phyloP scores from a whole-genome alignment of 495 filamentous ascomycete genomes.

The Penicillium samsonianum region DNA sequence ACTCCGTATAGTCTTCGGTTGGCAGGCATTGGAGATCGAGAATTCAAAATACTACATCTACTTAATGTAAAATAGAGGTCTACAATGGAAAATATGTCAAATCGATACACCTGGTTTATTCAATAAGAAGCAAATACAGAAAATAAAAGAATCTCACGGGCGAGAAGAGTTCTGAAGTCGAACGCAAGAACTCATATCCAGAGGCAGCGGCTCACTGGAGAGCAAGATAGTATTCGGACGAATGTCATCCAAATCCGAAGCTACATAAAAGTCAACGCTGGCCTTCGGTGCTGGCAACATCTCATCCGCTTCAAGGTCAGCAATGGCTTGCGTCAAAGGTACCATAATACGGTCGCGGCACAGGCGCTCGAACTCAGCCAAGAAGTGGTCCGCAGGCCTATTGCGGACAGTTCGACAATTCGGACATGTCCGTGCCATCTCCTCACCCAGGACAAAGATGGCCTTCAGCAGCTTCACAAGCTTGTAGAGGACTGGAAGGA shows the following conservation, averaged over 20 bases:
- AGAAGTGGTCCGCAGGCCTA: not conserved
- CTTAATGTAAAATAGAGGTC: not conserved
- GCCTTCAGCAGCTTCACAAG: not conserved
- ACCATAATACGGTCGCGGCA: not conserved
- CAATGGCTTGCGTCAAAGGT: not conserved
- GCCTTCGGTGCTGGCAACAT: too few relatives aligned
- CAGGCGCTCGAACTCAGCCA: not conserved
- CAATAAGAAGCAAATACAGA: not conserved
- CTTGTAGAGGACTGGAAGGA: not conserved
- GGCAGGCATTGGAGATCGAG: not conserved
- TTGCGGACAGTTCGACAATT: not conserved
- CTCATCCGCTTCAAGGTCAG: not conserved
- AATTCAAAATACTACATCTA: not conserved
- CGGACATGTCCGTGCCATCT: not conserved
- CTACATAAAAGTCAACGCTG: not conserved
- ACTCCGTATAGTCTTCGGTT: not conserved
- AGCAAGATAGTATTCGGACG: not conserved
- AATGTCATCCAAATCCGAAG: not conserved
- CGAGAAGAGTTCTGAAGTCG: not conserved
- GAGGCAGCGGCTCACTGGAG: not conserved
- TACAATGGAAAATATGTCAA: not conserved
- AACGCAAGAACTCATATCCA: not conserved
- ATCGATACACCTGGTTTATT: not conserved
- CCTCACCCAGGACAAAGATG: not conserved
- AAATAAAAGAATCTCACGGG: not conserved